These are phyloP conservation scores for Talaromyces sp. DNA, from an alignment of 2,329 filamentous ascomycete species.

Conservation along the genomic window DNA sequence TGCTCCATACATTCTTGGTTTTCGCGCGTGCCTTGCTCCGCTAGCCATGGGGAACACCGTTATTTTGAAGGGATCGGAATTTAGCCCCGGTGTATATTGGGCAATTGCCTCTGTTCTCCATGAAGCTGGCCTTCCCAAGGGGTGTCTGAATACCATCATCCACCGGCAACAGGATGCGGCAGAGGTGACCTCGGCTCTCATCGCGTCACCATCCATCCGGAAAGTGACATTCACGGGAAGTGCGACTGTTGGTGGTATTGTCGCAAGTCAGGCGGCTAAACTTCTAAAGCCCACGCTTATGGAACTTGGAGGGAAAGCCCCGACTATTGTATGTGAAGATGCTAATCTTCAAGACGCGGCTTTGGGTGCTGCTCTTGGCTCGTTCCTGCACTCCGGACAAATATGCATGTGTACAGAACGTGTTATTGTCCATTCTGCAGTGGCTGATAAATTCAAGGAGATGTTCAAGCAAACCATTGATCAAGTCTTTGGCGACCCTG, in stretches of 20 bases:
- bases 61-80: conserved; percentile 1
- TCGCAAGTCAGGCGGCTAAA: conserved; percentile 32
- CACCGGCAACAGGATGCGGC: conserved; percentile 39
- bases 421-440: conserved; percentile 46
- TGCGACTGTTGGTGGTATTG: conserved; percentile 36
- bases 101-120: conserved; percentile 42
- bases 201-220: conserved; percentile 30
- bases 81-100: background rate
- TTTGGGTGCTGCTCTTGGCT: conserved; percentile 38
- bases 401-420: conserved; percentile 61
- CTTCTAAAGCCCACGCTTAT: conserved; percentile 43
- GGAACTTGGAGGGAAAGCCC: conserved; percentile 46
- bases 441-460: background rate
- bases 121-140: conserved; percentile 66
- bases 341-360: conserved; percentile 42
- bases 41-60: conserved; percentile 1
- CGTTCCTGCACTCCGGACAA: conserved; percentile 59
- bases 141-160: conserved; percentile 65
- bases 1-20: background rate
- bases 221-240: conserved; percentile 45
- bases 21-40: background rate
- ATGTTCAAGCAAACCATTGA: background rate
- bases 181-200: conserved; percentile 30
- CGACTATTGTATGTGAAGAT: conserved; percentile 40
- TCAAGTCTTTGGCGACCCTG: background rate